A percentile compares a stretch with the other conserved stretches of the same genome.
These are phyloP conservation scores for Trichoderma sp. DNA, from an alignment of 2,329 filamentous ascomycete genomes.

Conservation along the genomic window DNA sequence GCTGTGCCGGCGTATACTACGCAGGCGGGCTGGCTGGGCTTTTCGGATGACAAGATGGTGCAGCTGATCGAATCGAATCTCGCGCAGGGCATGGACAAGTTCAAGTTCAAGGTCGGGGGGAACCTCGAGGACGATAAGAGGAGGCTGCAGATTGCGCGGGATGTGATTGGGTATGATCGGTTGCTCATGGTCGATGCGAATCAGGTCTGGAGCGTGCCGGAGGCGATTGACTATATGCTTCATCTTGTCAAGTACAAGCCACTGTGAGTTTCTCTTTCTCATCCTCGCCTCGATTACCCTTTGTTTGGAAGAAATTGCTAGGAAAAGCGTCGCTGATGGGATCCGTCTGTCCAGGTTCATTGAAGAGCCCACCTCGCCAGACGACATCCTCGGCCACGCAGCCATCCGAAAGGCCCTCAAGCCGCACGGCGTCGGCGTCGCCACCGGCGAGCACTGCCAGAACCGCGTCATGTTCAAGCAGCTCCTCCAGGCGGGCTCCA, in stretches of 20 bases:
- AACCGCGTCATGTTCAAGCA: conserved; percentile 94
- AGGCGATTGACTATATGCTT: conserved; percentile 85
- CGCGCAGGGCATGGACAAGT: conserved; percentile 74
- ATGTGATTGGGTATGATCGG: conserved; percentile 82
- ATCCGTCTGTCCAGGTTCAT: too few relatives aligned
- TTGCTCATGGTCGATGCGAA: conserved; percentile 91
- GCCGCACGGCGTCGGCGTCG: conserved; percentile 75
- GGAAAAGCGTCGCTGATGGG: too few relatives aligned
- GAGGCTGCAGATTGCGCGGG: conserved; percentile 70
- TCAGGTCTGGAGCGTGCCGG: conserved; percentile 87
- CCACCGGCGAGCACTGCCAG: conserved; percentile 92
- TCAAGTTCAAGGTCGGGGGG: conserved; percentile 86
- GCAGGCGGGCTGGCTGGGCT: conserved; percentile 87
- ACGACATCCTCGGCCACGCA: conserved; percentile 86
- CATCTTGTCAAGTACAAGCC: conserved; percentile 78
- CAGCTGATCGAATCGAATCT: conserved; percentile 72
- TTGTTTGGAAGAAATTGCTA: not conserved
- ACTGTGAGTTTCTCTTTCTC: conserved; percentile 3
- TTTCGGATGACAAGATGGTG: conserved; percentile 84
- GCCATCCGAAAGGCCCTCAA: conserved; percentile 77
- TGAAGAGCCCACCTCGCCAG: conserved; percentile 86
- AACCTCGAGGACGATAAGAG: conserved; percentile 71
- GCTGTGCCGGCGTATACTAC: conserved; percentile 91
- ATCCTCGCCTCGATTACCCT: not conserved
- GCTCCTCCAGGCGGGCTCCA: conserved; percentile 73